These are phyloP conservation scores for Neurospora sp. DNA, from an alignment of 495 filamentous ascomycete species.

Conservation along the genomic window DNA sequence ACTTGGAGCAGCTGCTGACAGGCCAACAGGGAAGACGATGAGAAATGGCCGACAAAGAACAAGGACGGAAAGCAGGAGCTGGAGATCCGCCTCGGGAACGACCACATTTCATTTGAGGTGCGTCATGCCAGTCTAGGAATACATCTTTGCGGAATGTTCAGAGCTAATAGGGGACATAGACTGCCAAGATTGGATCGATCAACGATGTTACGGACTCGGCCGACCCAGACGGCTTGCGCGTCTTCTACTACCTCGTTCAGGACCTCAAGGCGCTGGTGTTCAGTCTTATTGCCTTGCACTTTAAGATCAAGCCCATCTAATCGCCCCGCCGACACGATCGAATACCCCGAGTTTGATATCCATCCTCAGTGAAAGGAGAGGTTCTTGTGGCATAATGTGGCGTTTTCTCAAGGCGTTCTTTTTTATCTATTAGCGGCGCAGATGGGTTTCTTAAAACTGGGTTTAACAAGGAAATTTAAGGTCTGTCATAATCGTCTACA, in stretches of 20 bases:
- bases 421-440: background rate
- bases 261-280: slow-evolving; percentile 96
- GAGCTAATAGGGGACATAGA: slow-evolving; percentile 45
- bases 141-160: background rate
- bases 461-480: background rate
- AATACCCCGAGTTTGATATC: slow-evolving; percentile 8
- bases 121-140: background rate
- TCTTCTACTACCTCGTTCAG: slow-evolving; percentile 99
- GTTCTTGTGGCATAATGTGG: background rate
- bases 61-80: slow-evolving; percentile 97
- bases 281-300: slow-evolving; percentile 90
- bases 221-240: slow-evolving; percentile 90
- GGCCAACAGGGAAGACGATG: slow-evolving; percentile 77
- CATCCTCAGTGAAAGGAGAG: background rate
- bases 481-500: background rate
- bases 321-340: background rate
- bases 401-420: background rate
- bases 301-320: slow-evolving; percentile 94
- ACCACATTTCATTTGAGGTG: slow-evolving; percentile 98
- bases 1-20: slow-evolving; percentile 16
- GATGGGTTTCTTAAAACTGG: background rate
- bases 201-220: slow-evolving; percentile 93
- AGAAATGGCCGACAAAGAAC: slow-evolving; percentile 99
- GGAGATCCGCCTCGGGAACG: slow-evolving; percentile 86
- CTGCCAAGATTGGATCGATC: slow-evolving; percentile 95